phyloP scores from a whole-genome alignment of 805 yeast species.

The Lipomyces oligophaga region DNA sequence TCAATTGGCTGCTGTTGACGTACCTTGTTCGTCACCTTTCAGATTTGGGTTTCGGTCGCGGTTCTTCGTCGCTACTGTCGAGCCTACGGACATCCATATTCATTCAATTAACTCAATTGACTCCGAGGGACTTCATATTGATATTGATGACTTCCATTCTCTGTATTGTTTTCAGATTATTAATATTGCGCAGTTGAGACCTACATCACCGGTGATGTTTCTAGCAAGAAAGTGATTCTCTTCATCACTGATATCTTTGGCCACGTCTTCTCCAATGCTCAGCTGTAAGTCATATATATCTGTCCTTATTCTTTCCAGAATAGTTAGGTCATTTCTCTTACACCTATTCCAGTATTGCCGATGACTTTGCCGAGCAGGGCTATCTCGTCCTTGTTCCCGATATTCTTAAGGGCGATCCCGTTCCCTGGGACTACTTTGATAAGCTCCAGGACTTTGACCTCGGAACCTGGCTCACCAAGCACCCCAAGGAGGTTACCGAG shows the following conservation, averaged over 20 bases:
- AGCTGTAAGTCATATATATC: slow-evolving; percentile 37
- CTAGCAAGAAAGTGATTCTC: slow-evolving; percentile 55
- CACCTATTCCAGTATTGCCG: slow-evolving; percentile 35
- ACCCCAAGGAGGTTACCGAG: slow-evolving; percentile 47
- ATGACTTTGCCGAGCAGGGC: slow-evolving; percentile 53
- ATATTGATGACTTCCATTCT: background rate
- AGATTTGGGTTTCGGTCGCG: too few relatives aligned
- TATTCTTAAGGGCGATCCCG: slow-evolving; percentile 55
- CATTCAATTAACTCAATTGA: slow-evolving; percentile 3
- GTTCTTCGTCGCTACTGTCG: too few relatives aligned
- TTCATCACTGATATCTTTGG: slow-evolving; percentile 68
- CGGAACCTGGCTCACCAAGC: slow-evolving; percentile 52
- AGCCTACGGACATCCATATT: too few relatives aligned
- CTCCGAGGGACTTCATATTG: background rate
- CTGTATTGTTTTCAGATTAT: background rate
- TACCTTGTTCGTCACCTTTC: too few relatives aligned
- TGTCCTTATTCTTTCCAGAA: background rate
- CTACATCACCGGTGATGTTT: slow-evolving; percentile 49
- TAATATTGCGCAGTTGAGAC: slow-evolving; percentile 34
- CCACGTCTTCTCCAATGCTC: slow-evolving; percentile 50
- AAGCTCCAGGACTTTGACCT: slow-evolving; percentile 30
- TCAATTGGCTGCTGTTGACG: too few relatives aligned
- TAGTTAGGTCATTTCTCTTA: background rate
- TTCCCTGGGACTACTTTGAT: slow-evolving; percentile 35
- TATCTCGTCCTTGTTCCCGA: slow-evolving; percentile 76